Conservation (phyloP, 805 yeast species). For the Metschnikowia lunata region DNA sequence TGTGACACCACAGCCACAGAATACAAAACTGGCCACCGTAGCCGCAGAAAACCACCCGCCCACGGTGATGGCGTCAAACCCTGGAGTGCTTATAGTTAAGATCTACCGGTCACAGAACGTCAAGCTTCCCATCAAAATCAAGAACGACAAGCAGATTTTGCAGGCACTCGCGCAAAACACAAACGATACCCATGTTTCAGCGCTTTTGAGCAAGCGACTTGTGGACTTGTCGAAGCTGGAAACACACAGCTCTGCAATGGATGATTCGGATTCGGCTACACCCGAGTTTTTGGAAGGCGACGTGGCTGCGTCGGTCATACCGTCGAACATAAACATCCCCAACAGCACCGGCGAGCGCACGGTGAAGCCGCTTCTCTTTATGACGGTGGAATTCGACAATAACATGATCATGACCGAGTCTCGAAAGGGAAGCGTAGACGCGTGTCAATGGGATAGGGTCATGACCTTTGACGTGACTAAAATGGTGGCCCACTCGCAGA, state of each 20-base stretch:
- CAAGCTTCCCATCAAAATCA: constrained; percentile 65
- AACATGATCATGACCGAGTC: constrained; percentile 88
- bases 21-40: not conserved
- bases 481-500: constrained; percentile 29
- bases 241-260: constrained; percentile 1
- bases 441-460: constrained; percentile 82
- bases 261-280: constrained; percentile 10
- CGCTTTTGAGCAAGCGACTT: constrained; percentile 11
- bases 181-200: constrained; percentile 23
- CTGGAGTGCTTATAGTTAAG: constrained; percentile 76
- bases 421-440: constrained; percentile 69
- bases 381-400: constrained; percentile 92
- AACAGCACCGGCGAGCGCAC: constrained; percentile 40
- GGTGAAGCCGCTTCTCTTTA: constrained; percentile 67
- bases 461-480: constrained; percentile 81
- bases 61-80: constrained; percentile 27
- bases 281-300: constrained; percentile 27
- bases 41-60: constrained; percentile 4
- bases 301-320: constrained; percentile 39
- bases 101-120: constrained; percentile 67
- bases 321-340: constrained; percentile 51
- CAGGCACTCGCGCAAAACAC: constrained; percentile 61
- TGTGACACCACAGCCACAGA: constrained; percentile 2
- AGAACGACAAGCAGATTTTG: constrained; percentile 58
- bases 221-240: constrained; percentile 11